Percentiles rank a stretch among this genome's conserved stretches.
These are phyloP conservation scores for Mortierella sp. DNA, from an alignment of 371 early-diverging fungal genomes.

Conservation along the genomic window DNA sequence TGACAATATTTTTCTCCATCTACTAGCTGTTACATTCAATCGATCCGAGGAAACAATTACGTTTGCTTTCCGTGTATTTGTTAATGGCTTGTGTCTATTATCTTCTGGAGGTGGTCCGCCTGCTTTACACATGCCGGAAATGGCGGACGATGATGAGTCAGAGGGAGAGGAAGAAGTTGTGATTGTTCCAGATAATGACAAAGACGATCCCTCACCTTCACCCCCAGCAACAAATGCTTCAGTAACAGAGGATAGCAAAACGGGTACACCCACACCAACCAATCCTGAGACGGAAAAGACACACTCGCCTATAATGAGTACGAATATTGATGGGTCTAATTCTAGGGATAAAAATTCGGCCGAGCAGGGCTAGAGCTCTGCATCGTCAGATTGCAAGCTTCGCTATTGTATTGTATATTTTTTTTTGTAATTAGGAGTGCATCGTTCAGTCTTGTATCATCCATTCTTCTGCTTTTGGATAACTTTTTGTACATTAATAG, in stretches of 20 bases:
- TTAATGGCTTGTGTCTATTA: conserved; percentile 47
- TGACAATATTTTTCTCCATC: background rate
- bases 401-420: background rate
- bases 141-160: conserved; percentile 49
- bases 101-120: conserved; percentile 52
- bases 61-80: conserved; percentile 45
- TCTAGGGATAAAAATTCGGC: background rate
- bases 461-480: background rate
- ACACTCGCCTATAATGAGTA: background rate
- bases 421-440: background rate
- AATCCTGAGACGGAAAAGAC: background rate
- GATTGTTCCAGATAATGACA: conserved; percentile 42
- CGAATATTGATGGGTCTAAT: background rate
- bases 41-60: conserved; percentile 28
- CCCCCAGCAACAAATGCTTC: background rate
- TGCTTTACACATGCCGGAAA: conserved; percentile 53
- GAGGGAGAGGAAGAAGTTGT: conserved; percentile 40
- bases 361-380: background rate
- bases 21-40: conserved; percentile 42
- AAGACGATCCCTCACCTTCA: conserved; percentile 20
- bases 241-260: background rate
- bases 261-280: background rate
- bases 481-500: no score
- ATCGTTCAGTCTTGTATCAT: background rate
- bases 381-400: background rate